Percentiles rank a stretch among this genome's conserved stretches.
Evolutionary conservation across 768 basidiomycete genomes (phyloP).

Genomic region (Roridomyces roridus): DNA sequence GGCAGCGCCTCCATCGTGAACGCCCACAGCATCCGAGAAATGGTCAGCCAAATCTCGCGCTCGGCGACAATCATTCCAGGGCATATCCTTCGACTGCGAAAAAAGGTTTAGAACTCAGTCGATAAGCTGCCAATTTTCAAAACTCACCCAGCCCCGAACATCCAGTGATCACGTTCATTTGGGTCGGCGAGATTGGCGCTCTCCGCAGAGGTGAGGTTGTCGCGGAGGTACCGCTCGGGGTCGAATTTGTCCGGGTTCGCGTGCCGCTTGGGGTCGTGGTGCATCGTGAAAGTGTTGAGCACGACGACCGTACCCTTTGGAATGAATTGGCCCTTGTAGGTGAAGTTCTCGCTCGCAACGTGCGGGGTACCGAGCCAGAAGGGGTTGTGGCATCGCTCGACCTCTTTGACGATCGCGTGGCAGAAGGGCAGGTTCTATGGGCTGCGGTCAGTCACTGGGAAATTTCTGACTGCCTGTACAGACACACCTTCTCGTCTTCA

Average conservation of each 20-base stretch:
- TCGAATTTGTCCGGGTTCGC: conserved; percentile 45
- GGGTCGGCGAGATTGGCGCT: conserved; percentile 48
- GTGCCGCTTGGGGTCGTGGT: no score
- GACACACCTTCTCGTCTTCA: conserved; percentile 37
- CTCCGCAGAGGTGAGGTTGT: conserved; percentile 44
- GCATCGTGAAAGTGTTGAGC: no score
- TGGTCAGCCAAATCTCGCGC: no score
- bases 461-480: neutral
- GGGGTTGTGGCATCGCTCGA: conserved; percentile 42
- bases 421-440: conserved; percentile 41
- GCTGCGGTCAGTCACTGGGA: no score
- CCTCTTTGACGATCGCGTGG: conserved; percentile 42
- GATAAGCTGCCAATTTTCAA: no score
- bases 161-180: no score
- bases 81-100: conserved; percentile 43
- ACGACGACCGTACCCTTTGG: no score
- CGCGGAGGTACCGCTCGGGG: conserved; percentile 51
- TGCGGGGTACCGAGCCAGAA: conserved; percentile 52
- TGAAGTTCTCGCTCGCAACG: conserved; percentile 34
- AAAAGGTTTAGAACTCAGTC: neutral
- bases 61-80: conserved; percentile 53
- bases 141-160: conserved; percentile 54
- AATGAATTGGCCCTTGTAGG: no score
- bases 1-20: conserved; percentile 49
- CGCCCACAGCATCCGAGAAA: no score